Percentiles rank a stretch among this genome's conserved stretches.
phyloP scores from a whole-genome alignment of 108 stramenopile genomes.

The Cyclotella choctawhatcheeana region DNA sequence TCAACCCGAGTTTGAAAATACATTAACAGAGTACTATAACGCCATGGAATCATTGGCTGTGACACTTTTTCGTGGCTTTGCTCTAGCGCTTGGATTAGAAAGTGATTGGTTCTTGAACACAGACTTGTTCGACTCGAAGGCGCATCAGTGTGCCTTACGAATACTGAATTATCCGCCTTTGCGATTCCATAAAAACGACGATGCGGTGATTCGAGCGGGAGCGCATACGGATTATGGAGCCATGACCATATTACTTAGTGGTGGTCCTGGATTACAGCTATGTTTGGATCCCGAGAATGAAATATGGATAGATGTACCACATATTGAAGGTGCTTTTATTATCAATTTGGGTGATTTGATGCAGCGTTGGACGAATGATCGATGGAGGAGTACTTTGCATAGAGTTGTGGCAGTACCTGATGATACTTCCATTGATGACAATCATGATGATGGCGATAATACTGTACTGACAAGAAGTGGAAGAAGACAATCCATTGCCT shows the following conservation, averaged over 20 bases:
- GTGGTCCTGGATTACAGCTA: conserved; percentile 75
- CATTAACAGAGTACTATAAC: conserved; percentile 63
- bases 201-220: conserved; percentile 58
- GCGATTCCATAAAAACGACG: conserved; percentile 11
- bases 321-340: conserved; percentile 64
- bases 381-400: conserved; percentile 75
- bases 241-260: conserved; percentile 77
- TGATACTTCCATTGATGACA: not conserved
- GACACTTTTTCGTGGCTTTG: conserved; percentile 64
- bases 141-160: conserved; percentile 81
- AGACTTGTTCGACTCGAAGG: conserved; percentile 63
- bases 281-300: too few relatives aligned
- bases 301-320: conserved; percentile 74
- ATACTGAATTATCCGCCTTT: conserved; percentile 78
- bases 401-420: conserved; percentile 64
- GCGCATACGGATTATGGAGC: conserved; percentile 92
- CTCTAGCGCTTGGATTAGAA: conserved; percentile 67
- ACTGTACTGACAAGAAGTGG: conserved; percentile 6
- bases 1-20: conserved; percentile 32
- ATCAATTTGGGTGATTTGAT: conserved; percentile 94
- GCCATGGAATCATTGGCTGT: conserved; percentile 72
- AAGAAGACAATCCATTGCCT: conserved; percentile 80
- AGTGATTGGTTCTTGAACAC: conserved; percentile 32
- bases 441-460: conserved; percentile 14
- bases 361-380: conserved; percentile 89